phyloP scores from a whole-genome alignment of 148 eudicot genomes.

The Limonium bicolor region DNA sequence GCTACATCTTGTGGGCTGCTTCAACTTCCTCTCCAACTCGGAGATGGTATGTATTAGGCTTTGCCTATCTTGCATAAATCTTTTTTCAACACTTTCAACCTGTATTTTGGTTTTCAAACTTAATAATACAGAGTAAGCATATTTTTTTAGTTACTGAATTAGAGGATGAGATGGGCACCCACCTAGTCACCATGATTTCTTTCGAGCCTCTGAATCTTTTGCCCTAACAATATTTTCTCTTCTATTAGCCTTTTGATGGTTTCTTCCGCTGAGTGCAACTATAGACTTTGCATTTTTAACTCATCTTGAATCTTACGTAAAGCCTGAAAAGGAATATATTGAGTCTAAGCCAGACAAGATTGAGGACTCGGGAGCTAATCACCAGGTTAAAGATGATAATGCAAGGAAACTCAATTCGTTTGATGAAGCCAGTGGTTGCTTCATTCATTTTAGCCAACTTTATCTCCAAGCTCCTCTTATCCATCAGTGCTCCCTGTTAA shows the following conservation, averaged over 20 bases:
- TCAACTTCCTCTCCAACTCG: slow-evolving; percentile 70
- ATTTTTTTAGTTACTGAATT: slow-evolving; percentile 26
- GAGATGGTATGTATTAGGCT: slow-evolving; percentile 28
- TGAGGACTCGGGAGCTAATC: too few relatives aligned
- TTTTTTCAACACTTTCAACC: slow-evolving; percentile 33
- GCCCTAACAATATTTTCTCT: slow-evolving; percentile 57
- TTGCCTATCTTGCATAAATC: slow-evolving; percentile 45
- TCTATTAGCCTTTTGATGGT: slow-evolving; percentile 45
- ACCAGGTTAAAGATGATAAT: slow-evolving; percentile 82
- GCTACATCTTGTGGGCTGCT: slow-evolving; percentile 34
- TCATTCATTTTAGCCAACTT: slow-evolving; percentile 40
- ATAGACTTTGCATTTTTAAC: slow-evolving; percentile 43
- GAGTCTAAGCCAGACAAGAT: not conserved
- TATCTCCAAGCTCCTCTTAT: slow-evolving; percentile 54
- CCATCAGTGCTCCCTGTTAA: slow-evolving; percentile 46
- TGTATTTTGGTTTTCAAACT: slow-evolving; percentile 22
- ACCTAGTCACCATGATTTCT: slow-evolving; percentile 56
- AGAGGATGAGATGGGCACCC: slow-evolving; percentile 1
- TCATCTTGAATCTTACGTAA: slow-evolving; percentile 59
- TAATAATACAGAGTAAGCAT: slow-evolving; percentile 2
- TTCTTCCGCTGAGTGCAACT: slow-evolving; percentile 68
- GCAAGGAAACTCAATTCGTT: slow-evolving; percentile 45
- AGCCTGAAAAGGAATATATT: slow-evolving; percentile 23
- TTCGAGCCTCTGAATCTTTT: slow-evolving; percentile 46
- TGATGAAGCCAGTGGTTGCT: slow-evolving; percentile 28